Evolutionary conservation across 2,329 filamentous ascomycete species (phyloP).

Genomic region (Diatrype stigma): DNA sequence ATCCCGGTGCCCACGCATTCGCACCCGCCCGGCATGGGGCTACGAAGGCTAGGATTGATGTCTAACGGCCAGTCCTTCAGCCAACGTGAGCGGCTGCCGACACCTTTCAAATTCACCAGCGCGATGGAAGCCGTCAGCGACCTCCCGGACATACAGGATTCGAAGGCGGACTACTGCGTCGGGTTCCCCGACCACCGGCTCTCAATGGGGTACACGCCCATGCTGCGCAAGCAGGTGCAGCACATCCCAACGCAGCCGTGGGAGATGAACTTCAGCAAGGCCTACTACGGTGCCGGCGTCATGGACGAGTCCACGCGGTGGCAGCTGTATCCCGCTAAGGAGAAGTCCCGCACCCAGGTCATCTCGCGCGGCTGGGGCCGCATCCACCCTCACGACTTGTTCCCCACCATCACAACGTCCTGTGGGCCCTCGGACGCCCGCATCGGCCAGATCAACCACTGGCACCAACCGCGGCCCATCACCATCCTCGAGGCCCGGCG

Average conservation of each 20-base stretch:
- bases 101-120: slow-evolving; percentile 57
- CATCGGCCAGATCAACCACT: slow-evolving; percentile 57
- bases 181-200: slow-evolving; percentile 64
- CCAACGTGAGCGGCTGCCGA: slow-evolving; percentile 42
- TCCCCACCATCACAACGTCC: slow-evolving; percentile 60
- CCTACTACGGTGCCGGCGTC: slow-evolving; percentile 33
- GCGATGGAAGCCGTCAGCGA: slow-evolving; percentile 52
- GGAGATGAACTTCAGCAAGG: slow-evolving; percentile 47
- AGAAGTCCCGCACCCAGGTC: slow-evolving; percentile 6
- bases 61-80: slow-evolving; percentile 60
- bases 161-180: slow-evolving; percentile 57
- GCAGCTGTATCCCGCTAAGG: slow-evolving; percentile 31
- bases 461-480: slow-evolving; percentile 57
- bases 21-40: slow-evolving; percentile 38
- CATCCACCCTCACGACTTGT: slow-evolving; percentile 45
- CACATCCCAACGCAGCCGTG: slow-evolving; percentile 57
- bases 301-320: slow-evolving; percentile 37
- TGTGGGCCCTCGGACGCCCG: slow-evolving; percentile 50
- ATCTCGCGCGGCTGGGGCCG: slow-evolving; percentile 47
- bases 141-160: slow-evolving; percentile 60
- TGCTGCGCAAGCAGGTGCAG: slow-evolving; percentile 42
- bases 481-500: slow-evolving; percentile 64
- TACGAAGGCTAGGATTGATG: slow-evolving; percentile 48
- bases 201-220: slow-evolving; percentile 33
- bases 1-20: slow-evolving; percentile 60